Conservation (phyloP, 2,329 filamentous ascomycete species). For the Fusarium equiseti region DNA sequence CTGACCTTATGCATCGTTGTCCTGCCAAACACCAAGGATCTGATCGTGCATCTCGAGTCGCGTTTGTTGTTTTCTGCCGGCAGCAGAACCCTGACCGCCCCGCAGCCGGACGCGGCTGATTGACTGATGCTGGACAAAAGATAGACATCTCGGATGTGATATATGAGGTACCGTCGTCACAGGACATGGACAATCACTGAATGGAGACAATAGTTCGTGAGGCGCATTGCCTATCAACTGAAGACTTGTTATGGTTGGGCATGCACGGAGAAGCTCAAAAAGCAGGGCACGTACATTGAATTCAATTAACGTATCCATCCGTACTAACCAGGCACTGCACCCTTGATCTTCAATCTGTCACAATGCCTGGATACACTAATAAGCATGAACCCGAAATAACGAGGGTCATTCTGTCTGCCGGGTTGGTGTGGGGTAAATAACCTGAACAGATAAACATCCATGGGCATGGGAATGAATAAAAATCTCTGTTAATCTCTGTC, state of each 20-base stretch:
- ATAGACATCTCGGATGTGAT: constrained; percentile 22
- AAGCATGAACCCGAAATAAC: constrained; percentile 28
- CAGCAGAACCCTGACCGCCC: constrained; percentile 5
- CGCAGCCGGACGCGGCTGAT: constrained; percentile 17
- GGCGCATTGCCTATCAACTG: background rate
- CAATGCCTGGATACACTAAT: constrained; percentile 8
- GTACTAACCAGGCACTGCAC: background rate
- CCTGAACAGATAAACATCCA: background rate
- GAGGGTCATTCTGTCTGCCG: constrained; percentile 17
- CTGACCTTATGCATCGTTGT: constrained; percentile 30
- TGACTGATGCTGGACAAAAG: constrained; percentile 34
- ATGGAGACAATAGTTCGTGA: background rate
- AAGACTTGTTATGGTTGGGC: constrained; percentile 1
- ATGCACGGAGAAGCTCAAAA: constrained; percentile 11
- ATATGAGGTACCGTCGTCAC: constrained; percentile 13
- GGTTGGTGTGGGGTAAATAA: constrained; percentile 21
- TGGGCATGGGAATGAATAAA: constrained; percentile 6
- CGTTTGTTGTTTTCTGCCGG: constrained; percentile 33
- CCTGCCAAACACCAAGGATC: constrained; percentile 37
- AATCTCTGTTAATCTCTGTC: background rate
- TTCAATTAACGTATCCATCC: background rate
- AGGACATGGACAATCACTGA: constrained; percentile 5
- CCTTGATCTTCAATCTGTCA: constrained; percentile 13
- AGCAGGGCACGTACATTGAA: background rate
- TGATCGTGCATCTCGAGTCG: constrained; percentile 18